Percentiles rank a stretch among this genome's conserved stretches.
Conservation (phyloP, 257 asterid genomes). For the Dorcoceras hygrometricum region DNA sequence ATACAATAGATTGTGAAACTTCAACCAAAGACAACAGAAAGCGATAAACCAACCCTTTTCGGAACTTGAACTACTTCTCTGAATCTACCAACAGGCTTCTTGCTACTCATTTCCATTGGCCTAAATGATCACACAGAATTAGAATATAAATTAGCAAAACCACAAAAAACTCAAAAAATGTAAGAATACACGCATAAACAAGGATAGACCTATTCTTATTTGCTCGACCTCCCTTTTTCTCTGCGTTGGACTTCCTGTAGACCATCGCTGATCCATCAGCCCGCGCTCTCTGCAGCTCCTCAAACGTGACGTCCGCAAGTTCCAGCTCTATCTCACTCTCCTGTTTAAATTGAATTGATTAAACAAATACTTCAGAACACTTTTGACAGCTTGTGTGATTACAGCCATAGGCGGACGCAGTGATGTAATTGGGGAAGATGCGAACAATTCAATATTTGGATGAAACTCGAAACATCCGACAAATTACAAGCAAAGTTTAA, state of each 20-base stretch:
- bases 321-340: conserved; percentile 63
- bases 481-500: too few relatives aligned
- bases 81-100: conserved; percentile 77
- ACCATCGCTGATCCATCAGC: conserved; percentile 81
- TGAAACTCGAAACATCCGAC: too few relatives aligned
- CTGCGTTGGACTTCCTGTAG: conserved; percentile 40
- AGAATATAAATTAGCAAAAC: background rate
- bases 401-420: background rate
- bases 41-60: conserved; percentile 49
- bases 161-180: background rate
- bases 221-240: conserved; percentile 59
- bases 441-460: too few relatives aligned
- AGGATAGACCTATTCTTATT: conserved; percentile 72
- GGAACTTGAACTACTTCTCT: conserved; percentile 83
- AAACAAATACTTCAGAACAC: background rate
- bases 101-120: conserved; percentile 94
- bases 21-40: too few relatives aligned
- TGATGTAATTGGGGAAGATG: background rate
- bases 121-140: conserved; percentile 34
- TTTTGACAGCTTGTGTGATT: background rate
- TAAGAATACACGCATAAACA: background rate
- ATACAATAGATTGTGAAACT: background rate
- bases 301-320: conserved; percentile 86
- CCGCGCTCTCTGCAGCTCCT: conserved; percentile 80
- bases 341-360: conserved; percentile 22